Percentiles rank a stretch among this genome's conserved stretches.
Evolutionary conservation across 345 rosid species (phyloP).

Genomic region (Atalantia buxifolia): DNA sequence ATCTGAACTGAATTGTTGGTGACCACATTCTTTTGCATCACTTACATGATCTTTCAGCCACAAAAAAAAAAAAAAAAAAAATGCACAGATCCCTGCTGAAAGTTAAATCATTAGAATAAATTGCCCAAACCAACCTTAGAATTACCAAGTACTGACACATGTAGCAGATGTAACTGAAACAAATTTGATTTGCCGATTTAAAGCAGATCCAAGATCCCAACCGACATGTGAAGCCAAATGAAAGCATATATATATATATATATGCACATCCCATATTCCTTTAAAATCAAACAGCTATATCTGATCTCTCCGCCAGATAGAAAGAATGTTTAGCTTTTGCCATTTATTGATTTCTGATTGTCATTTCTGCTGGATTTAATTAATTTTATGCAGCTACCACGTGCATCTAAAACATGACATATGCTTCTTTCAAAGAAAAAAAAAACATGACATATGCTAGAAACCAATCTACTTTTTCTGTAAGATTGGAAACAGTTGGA

Average conservation of each 20-base stretch:
- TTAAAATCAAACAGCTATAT: neutral
- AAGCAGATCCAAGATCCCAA: neutral
- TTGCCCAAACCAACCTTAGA: neutral
- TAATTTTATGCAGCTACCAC: neutral
- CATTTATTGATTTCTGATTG: neutral
- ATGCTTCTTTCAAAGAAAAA: too few species aligned
- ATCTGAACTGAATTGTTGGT: neutral
- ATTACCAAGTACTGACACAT: neutral
- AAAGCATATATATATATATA: neutral
- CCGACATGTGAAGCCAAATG: neutral
- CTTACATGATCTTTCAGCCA: neutral
- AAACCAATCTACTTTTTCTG: neutral
- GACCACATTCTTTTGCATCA: neutral
- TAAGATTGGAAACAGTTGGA: neutral
- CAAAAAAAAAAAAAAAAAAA: neutral
- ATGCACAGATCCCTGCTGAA: neutral
- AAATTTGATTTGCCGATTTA: neutral
- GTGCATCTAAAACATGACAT: neutral
- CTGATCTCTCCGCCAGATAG: neutral
- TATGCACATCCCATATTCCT: neutral
- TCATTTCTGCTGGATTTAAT: neutral
- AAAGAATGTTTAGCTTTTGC: neutral
- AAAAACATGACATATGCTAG: neutral
- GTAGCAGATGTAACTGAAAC: slow-evolving; percentile 7
- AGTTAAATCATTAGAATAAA: neutral